Evolutionary conservation across 2,329 filamentous ascomycete species (phyloP).

Genomic region (Scedosporium minutisporum): DNA sequence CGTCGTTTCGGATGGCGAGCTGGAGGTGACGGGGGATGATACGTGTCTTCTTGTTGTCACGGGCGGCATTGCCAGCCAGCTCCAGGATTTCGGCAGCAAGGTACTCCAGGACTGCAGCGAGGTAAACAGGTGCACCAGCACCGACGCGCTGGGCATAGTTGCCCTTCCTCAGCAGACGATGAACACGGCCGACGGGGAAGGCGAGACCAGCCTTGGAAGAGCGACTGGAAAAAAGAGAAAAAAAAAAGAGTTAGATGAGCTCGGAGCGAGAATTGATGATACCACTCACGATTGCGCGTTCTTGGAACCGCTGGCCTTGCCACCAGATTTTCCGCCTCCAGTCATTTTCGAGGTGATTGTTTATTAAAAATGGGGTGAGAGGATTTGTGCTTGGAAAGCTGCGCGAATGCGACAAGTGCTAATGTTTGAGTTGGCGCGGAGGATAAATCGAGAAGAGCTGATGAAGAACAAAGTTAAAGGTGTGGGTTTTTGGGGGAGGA

Average conservation of each 20-base stretch:
- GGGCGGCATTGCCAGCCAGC: conserved; percentile 94
- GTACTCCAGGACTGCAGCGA: conserved; percentile 96
- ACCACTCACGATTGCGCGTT: conserved; percentile 92
- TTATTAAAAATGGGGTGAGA: conserved; percentile 4
- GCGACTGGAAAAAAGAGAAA: conserved; percentile 66
- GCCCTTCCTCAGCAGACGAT: conserved; percentile 96
- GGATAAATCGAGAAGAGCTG: neutral
- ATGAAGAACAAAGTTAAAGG: conserved; percentile 13
- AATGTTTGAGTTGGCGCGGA: conserved; percentile 1
- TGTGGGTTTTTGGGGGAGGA: conserved; percentile 11
- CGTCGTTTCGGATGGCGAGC: conserved; percentile 98
- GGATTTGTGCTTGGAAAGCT: neutral
- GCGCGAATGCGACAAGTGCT: neutral
- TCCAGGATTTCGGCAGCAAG: conserved; percentile 98
- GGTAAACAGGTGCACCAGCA: conserved; percentile 95
- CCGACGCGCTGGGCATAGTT: conserved; percentile 99
- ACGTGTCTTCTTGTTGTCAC: conserved; percentile 99
- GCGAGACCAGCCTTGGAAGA: conserved; percentile 99
- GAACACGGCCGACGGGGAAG: conserved; percentile 98
- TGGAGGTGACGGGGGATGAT: conserved; percentile 98
- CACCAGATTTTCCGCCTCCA: conserved; percentile 99
- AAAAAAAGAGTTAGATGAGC: conserved; percentile 6
- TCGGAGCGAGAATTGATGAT: neutral
- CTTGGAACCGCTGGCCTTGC: conserved; percentile 99
- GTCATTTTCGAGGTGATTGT: conserved; percentile 74